Evolutionary conservation across 257 asterid genomes (phyloP).

Genomic region (Petrea volubilis): DNA sequence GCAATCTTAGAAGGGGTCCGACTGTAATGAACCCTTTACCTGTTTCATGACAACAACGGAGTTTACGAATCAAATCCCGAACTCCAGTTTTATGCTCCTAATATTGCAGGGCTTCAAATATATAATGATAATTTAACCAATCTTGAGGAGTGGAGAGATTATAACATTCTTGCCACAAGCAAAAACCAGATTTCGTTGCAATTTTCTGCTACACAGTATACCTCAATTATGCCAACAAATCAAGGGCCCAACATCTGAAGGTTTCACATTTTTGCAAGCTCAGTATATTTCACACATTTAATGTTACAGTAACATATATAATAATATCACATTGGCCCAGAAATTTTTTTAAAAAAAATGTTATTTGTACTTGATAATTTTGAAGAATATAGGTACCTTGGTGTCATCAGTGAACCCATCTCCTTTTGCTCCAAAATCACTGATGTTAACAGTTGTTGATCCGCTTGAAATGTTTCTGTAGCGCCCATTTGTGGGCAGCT

Average conservation of each 20-base stretch:
- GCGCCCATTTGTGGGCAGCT: constrained; percentile 35
- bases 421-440: constrained; percentile 69
- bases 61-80: background rate
- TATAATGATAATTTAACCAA: too few species aligned
- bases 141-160: too few species aligned
- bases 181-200: background rate
- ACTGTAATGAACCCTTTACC: too few species aligned
- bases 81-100: background rate
- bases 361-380: background rate
- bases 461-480: constrained; percentile 27
- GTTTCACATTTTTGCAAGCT: background rate
- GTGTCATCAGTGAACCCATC: constrained; percentile 64
- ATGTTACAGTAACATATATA: too few species aligned
- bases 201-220: background rate
- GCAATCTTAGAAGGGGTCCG: too few species aligned
- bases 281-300: background rate
- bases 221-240: background rate
- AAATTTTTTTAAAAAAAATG: background rate
- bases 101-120: too few species aligned
- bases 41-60: background rate
- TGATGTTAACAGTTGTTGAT: constrained; percentile 31
- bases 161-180: too few species aligned
- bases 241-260: background rate
- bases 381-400: constrained; percentile 29
- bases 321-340: too few species aligned